Base-by-base conservation (phyloP, 768 basidiomycete species). In the Lactifluus piperatus region DNA sequence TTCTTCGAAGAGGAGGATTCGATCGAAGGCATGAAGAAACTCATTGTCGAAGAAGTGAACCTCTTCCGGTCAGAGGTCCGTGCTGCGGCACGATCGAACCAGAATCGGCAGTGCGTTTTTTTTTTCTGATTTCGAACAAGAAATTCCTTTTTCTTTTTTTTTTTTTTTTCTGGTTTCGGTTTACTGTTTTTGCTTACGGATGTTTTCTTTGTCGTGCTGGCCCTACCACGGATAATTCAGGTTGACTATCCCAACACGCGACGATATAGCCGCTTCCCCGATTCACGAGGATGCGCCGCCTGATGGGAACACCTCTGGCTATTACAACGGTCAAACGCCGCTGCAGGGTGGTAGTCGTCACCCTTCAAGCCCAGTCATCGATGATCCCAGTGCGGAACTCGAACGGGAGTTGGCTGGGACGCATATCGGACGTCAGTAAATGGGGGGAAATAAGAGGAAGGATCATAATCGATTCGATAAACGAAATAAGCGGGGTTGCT, bases 1-100 rank as follows among this genome's bases (percentile, higher is more conserved):
- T 79, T 83, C 18, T 99, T 99, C 66, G 97, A 99, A 73, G 88
- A 89, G 64, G 97, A 97, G 73, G 97, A 99, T 60, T 85, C 84
- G 58, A 94, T 95, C 64, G 92, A 95, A 46, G 97, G 97, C 9
- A 99, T 99, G 97, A 91, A 95, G 73, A 83, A 81, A 63, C 73
- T 98, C 70, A 99, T 99, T 66, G 84, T 98, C 24, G 83, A 94
- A 29, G 94, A 98, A 71, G 95, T 97, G 39, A 84, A 83, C 60
- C 70, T 79, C 13, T 98, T 99, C 83, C 84, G 97, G 37, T 80
- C 86, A 9, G 85, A 94, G 69, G 94, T 98, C 8, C 82, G 95
- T 56, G 78, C 81, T 1, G 75, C 82, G 10, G 83, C 83, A 5
- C 87, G 88, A 69, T 81, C 88, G 47, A 84, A 86, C 51, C 86